A percentile compares a stretch with the other conserved stretches of the same genome.
Conservation (phyloP, 2,329 filamentous ascomycete genomes). For the Aspergillus sp. region DNA sequence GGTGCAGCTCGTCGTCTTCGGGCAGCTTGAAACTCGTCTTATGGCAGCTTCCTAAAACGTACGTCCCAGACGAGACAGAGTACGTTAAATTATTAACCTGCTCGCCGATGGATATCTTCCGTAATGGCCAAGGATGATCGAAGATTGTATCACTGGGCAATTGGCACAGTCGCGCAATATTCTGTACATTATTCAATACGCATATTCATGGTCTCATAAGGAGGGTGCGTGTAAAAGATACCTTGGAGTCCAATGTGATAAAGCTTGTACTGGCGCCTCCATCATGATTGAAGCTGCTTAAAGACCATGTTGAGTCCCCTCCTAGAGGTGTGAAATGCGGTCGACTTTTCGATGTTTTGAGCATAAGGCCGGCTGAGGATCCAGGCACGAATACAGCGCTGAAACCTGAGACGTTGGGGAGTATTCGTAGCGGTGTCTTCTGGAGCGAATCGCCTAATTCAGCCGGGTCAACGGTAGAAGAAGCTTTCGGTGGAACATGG, state of each 20-base stretch:
- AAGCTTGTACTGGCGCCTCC: slow-evolving; percentile 73
- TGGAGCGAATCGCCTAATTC: slow-evolving; percentile 32
- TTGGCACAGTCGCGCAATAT: slow-evolving; percentile 71
- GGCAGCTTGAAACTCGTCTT: slow-evolving; percentile 75
- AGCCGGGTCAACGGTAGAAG: slow-evolving; percentile 49
- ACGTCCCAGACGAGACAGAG: slow-evolving; percentile 71
- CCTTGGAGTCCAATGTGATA: slow-evolving; percentile 69
- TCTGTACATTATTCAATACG: slow-evolving; percentile 39
- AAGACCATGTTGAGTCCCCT: slow-evolving; percentile 65
- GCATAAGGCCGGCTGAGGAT: slow-evolving; percentile 72
- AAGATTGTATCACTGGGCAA: slow-evolving; percentile 68
- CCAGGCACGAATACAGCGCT: slow-evolving; percentile 81
- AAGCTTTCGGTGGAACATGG: slow-evolving; percentile 61
- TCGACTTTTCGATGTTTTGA: slow-evolving; percentile 75
- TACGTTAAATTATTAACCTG: slow-evolving; percentile 75
- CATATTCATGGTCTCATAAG: not conserved
- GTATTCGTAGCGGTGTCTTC: slow-evolving; percentile 42
- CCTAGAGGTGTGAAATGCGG: slow-evolving; percentile 74
- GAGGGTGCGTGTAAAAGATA: slow-evolving; percentile 21
- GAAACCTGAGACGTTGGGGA: slow-evolving; percentile 66
- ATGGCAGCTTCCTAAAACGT: slow-evolving; percentile 71
- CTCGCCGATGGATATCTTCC: slow-evolving; percentile 67
- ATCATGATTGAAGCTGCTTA: slow-evolving; percentile 70
- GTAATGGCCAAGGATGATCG: slow-evolving; percentile 73
- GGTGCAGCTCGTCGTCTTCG: slow-evolving; percentile 79